Conservation (phyloP, 495 filamentous ascomycete species). For the Penicillium desertorum region DNA sequence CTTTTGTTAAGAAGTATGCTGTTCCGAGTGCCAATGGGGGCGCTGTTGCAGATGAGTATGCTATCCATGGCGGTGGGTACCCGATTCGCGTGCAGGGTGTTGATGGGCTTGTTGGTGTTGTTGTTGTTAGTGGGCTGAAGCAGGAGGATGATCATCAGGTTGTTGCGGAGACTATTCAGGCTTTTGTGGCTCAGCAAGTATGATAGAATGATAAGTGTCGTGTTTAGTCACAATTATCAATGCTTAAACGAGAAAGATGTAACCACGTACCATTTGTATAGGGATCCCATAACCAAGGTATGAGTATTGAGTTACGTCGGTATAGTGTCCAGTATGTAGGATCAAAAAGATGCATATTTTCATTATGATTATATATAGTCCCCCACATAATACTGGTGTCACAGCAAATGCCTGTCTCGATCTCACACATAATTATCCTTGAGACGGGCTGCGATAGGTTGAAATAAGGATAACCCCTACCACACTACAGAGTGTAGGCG, state of each 20-base stretch:
- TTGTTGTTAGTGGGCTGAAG: constrained; percentile 73
- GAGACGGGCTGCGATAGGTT: constrained; percentile 11
- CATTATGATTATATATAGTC: no score
- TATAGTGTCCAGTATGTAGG: no score
- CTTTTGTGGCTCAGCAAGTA: constrained; percentile 35
- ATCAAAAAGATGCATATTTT: no score
- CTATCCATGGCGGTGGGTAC: constrained; percentile 72
- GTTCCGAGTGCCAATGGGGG: constrained; percentile 42
- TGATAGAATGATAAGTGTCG: background rate
- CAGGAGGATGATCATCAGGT: constrained; percentile 77
- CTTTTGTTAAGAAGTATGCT: constrained; percentile 58
- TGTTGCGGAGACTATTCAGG: constrained; percentile 62
- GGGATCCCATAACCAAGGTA: no score
- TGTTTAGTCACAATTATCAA: background rate
- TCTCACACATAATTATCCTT: constrained; percentile 6
- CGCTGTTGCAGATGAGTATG: constrained; percentile 59
- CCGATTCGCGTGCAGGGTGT: constrained; percentile 68
- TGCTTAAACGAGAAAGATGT: no score
- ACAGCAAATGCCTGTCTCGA: constrained; percentile 12
- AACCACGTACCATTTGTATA: no score
- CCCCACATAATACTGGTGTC: background rate
- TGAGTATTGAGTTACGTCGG: no score
- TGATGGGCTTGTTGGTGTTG: constrained; percentile 68
- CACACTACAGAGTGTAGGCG: constrained; percentile 8
- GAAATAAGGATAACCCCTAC: constrained; percentile 10